Conservation (phyloP, 2,329 filamentous ascomycete species). For the Dothideomycetes sp. region DNA sequence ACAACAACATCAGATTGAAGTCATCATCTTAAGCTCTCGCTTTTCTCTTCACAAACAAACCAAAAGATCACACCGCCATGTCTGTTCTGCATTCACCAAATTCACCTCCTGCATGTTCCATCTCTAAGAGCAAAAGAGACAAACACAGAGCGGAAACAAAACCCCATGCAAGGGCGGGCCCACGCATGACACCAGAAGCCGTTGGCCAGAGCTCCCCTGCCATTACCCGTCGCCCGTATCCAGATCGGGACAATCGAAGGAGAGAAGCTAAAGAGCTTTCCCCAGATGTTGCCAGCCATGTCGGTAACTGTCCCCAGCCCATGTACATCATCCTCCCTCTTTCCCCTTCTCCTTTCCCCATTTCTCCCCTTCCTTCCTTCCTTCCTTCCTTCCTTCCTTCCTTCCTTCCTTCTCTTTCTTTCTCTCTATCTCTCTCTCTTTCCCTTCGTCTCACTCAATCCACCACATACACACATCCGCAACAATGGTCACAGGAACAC, state of each 20-base stretch:
- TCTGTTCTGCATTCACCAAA: too few relatives aligned
- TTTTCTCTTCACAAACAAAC: too few relatives aligned
- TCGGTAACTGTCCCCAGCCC: not conserved
- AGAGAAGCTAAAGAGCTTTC: slow-evolving; percentile 5
- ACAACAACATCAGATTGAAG: too few relatives aligned
- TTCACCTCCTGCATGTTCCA: too few relatives aligned
- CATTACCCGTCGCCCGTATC: not conserved
- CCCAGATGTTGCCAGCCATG: not conserved
- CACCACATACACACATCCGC: not conserved
- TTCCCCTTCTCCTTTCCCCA: not conserved
- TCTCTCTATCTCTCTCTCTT: too few relatives aligned
- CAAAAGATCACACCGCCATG: too few relatives aligned
- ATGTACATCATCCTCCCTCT: not conserved
- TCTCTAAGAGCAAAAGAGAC: too few relatives aligned
- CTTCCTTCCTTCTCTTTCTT: not conserved
- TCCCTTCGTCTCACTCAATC: too few relatives aligned
- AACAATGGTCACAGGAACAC: slow-evolving; percentile 27
- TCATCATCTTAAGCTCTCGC: too few relatives aligned
- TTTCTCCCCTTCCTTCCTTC: not conserved
- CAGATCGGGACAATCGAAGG: not conserved
- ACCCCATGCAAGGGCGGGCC: too few relatives aligned
- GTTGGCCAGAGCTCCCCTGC: slow-evolving; percentile 1
- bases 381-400: not conserved
- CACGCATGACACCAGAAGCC: too few relatives aligned
- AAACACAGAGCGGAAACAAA: too few relatives aligned